Conservation (phyloP, 768 basidiomycete species). For the Leccinum uliginosum region DNA sequence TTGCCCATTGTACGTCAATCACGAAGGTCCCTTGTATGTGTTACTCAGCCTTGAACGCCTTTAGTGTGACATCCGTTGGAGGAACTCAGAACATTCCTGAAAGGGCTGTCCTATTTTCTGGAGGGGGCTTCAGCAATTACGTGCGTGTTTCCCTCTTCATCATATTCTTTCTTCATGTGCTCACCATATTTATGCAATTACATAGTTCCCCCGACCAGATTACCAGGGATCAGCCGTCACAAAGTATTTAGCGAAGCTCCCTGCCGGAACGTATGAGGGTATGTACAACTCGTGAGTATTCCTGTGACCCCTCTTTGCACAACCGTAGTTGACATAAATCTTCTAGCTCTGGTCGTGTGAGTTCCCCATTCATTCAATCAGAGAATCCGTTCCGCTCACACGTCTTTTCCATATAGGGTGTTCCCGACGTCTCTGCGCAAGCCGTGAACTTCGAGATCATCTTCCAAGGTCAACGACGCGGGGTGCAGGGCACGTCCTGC, state of each 20-base stretch:
- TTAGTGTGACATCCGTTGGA: constrained; percentile 69
- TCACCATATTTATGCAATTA: neutral
- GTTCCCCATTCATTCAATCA: constrained; percentile 8
- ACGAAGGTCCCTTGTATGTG: neutral
- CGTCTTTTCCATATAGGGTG: constrained; percentile 30
- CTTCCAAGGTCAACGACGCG: constrained; percentile 33
- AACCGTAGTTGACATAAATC: neutral
- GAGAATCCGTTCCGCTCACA: neutral
- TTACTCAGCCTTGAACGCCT: neutral
- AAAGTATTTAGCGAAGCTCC: constrained; percentile 36
- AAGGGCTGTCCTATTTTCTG: constrained; percentile 55
- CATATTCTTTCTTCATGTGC: neutral
- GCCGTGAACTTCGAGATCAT: constrained; percentile 46
- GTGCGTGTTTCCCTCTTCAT: constrained; percentile 31
- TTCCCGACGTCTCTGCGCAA: constrained; percentile 68
- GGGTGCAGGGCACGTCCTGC: constrained; percentile 62
- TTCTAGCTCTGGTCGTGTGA: constrained; percentile 35
- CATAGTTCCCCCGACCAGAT: constrained; percentile 47
- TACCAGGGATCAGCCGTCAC: constrained; percentile 49
- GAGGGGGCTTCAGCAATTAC: constrained; percentile 71
- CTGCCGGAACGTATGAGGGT: constrained; percentile 38
- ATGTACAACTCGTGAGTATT: constrained; percentile 53
- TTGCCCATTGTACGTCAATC: constrained; percentile 47
- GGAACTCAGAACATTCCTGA: constrained; percentile 61
- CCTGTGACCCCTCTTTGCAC: neutral